phyloP scores from a whole-genome alignment of 139 green algal genomes.

The Chlamydomonas sp. region DNA sequence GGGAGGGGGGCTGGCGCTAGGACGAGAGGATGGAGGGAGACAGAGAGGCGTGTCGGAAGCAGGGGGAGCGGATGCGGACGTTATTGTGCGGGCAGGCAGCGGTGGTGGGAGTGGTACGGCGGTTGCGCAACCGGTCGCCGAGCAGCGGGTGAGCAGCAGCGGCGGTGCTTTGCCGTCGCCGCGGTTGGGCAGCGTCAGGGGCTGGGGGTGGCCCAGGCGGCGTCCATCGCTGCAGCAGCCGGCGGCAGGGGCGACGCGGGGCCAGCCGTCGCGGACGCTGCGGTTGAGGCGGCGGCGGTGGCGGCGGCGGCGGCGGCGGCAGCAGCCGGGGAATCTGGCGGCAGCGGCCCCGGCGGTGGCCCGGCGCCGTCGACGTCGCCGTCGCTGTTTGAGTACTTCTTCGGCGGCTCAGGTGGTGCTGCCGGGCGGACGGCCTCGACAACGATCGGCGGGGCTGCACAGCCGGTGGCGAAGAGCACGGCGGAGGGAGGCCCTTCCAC shows the following conservation, averaged over 20 bases:
- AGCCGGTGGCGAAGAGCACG: neutral
- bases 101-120: neutral
- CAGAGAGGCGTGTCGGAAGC: too few relatives aligned
- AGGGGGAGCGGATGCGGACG: too few relatives aligned
- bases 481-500: too few relatives aligned
- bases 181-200: neutral
- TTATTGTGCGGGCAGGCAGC: too few relatives aligned
- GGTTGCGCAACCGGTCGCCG: neutral
- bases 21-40: too few relatives aligned
- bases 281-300: slow-evolving; percentile 12
- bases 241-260: neutral
- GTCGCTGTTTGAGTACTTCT: slow-evolving; percentile 24
- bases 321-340: neutral
- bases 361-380: neutral
- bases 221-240: neutral
- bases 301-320: neutral
- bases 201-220: neutral
- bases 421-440: neutral
- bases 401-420: neutral
- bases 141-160: neutral
- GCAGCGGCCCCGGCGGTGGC: neutral
- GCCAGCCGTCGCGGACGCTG: neutral
- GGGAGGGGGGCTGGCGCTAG: neutral
- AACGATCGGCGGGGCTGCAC: neutral
- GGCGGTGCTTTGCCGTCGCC: neutral